Conservation (phyloP, 495 filamentous ascomycete species). For the Aspergillus taichungensis region DNA sequence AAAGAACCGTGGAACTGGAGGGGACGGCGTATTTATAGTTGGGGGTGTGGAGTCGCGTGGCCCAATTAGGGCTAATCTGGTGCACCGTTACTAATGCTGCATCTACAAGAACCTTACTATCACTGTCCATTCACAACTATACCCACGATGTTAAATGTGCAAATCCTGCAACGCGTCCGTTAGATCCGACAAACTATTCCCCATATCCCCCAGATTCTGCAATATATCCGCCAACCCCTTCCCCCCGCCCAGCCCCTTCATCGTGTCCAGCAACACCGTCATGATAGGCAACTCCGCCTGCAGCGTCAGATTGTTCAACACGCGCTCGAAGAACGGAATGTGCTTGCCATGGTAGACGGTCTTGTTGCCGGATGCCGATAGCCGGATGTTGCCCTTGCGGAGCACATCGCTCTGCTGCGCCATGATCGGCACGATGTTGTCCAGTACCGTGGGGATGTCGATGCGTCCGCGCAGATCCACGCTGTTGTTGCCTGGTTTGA, state of each 20-base stretch:
- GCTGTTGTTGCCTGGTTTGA: conserved; percentile 40
- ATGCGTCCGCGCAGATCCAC: conserved; percentile 24
- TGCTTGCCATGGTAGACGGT: conserved; percentile 34
- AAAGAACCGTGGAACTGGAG: too few relatives aligned
- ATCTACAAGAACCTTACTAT: background rate
- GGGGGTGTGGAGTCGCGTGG: too few relatives aligned
- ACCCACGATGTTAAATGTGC: conserved; percentile 1
- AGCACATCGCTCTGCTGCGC: conserved; percentile 22
- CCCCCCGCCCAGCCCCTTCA: conserved; percentile 7
- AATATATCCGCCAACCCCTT: conserved; percentile 3
- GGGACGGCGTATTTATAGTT: too few relatives aligned
- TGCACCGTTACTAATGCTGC: background rate
- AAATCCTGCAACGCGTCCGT: background rate
- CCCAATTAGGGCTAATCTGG: too few relatives aligned
- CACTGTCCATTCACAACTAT: background rate
- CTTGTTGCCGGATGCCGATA: conserved; percentile 32
- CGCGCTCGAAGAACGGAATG: conserved; percentile 33
- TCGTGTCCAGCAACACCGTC: conserved; percentile 23
- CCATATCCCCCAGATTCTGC: conserved; percentile 3
- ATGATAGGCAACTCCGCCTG: conserved; percentile 26
- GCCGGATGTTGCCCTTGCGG: conserved; percentile 26
- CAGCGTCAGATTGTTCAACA: conserved; percentile 35
- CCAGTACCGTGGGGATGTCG: conserved; percentile 8
- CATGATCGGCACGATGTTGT: conserved; percentile 30
- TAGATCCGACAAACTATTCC: background rate